A percentile compares a stretch with the other conserved stretches of the same genome.
These are phyloP conservation scores for Vickermania spadyakhi DNA, from an alignment of 208 protist genomes.

Conservation along the genomic window DNA sequence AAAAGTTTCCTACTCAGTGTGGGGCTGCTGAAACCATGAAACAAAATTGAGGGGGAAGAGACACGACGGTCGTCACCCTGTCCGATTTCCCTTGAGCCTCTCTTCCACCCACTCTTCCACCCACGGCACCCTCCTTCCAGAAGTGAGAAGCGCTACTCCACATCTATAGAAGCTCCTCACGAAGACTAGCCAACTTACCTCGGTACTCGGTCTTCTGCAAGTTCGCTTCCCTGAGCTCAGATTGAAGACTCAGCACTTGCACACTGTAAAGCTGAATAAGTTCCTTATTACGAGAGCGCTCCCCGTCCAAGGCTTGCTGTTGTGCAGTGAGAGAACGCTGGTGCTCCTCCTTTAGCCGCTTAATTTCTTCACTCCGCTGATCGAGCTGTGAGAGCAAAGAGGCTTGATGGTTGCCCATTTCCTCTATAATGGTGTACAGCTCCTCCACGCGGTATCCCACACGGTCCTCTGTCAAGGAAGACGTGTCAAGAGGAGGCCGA, in stretches of 20 bases:
- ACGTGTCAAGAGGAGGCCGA: background rate
- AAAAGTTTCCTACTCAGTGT: background rate
- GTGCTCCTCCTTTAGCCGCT: background rate
- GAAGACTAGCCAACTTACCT: background rate
- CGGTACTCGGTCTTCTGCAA: background rate
- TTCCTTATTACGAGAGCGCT: background rate
- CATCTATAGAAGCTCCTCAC: background rate
- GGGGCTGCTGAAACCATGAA: background rate
- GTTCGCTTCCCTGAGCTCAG: background rate
- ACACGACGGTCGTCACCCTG: background rate
- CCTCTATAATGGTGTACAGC: background rate
- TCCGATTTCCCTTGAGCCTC: background rate
- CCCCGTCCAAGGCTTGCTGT: background rate
- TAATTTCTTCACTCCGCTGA: background rate
- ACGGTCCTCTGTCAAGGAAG: background rate
- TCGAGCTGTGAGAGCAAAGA: background rate
- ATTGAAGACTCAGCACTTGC: background rate
- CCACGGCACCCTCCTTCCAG: background rate
- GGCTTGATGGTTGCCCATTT: background rate
- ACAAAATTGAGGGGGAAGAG: background rate
- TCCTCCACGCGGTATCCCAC: background rate
- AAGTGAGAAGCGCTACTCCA: no score
- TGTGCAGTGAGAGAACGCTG: background rate
- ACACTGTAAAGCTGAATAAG: background rate
- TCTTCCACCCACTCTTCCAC: background rate